Conservation (phyloP, 2,329 filamentous ascomycete species). For the Arthrinium puccinioides region DNA sequence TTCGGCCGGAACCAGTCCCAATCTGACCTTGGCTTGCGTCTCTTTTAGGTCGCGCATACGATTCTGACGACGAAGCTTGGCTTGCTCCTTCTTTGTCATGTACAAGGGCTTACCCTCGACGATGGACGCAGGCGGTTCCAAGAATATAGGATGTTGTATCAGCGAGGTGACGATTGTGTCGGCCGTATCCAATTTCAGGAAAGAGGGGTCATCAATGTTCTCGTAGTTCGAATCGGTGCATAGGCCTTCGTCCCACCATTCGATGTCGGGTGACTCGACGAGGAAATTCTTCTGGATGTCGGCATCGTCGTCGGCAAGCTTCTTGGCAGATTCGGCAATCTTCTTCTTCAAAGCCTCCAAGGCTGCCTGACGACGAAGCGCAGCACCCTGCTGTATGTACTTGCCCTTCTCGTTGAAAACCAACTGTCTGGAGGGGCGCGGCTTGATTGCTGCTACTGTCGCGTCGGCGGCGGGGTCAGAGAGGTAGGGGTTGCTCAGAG, state of each 20-base stretch:
- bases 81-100: constrained; percentile 83
- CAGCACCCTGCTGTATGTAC: constrained; percentile 91
- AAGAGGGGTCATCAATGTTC: no score
- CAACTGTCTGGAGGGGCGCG: constrained; percentile 66
- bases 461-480: constrained; percentile 46
- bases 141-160: constrained; percentile 84
- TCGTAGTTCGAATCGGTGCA: constrained; percentile 70
- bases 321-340: constrained; percentile 79
- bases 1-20: constrained; percentile 83
- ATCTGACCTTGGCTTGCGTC: constrained; percentile 88
- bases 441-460: no score
- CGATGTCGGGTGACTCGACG: constrained; percentile 73
- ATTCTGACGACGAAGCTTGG: constrained; percentile 81
- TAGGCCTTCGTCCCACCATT: constrained; percentile 96
- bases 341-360: constrained; percentile 92
- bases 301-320: constrained; percentile 85
- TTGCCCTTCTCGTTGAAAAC: constrained; percentile 94
- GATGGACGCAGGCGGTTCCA: constrained; percentile 84
- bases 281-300: constrained; percentile 86
- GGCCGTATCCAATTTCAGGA: constrained; percentile 63
- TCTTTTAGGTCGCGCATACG: constrained; percentile 93
- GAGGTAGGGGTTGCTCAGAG: constrained; percentile 64
- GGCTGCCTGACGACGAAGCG: constrained; percentile 76
- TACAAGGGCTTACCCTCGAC: constrained; percentile 81
- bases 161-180: constrained; percentile 87